Percentiles rank a stretch among this genome's conserved stretches.
phyloP scores from a whole-genome alignment of 768 basidiomycete genomes.

The Lentinula lateritia region DNA sequence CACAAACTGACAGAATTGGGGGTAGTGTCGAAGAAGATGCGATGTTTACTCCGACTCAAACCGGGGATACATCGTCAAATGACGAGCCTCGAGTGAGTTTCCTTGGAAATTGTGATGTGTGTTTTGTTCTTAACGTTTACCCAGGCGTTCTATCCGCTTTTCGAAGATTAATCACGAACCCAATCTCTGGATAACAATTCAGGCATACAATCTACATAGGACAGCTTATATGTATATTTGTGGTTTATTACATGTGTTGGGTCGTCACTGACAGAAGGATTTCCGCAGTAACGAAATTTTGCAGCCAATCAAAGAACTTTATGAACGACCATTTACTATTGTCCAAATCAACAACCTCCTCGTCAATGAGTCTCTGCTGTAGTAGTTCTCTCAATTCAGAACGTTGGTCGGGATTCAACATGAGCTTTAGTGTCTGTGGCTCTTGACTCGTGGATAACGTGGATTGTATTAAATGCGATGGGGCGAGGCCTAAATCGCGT shows the following conservation, averaged over 20 bases:
- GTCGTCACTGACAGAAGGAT: not conserved
- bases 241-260: not conserved
- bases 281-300: not conserved
- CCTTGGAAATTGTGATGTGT: not conserved
- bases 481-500: not conserved
- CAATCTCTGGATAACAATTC: not conserved
- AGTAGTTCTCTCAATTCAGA: not conserved
- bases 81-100: not conserved
- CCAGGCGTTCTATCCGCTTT: constrained; percentile 44
- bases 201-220: no score
- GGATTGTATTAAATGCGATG: not conserved
- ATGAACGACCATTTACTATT: not conserved
- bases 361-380: not conserved
- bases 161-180: constrained; percentile 34
- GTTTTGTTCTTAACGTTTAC: not conserved
- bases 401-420: not conserved
- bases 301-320: constrained; percentile 1
- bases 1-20: constrained; percentile 8
- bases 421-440: not conserved
- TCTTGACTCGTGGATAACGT: not conserved
- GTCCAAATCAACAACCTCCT: not conserved
- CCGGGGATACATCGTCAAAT: not conserved
- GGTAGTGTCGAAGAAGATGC: constrained; percentile 11
- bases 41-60: not conserved
- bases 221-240: not conserved